Percentiles rank a stretch among this genome's conserved stretches.
Evolutionary conservation across 768 basidiomycete genomes (phyloP).

Genomic region (Boletus sp.): DNA sequence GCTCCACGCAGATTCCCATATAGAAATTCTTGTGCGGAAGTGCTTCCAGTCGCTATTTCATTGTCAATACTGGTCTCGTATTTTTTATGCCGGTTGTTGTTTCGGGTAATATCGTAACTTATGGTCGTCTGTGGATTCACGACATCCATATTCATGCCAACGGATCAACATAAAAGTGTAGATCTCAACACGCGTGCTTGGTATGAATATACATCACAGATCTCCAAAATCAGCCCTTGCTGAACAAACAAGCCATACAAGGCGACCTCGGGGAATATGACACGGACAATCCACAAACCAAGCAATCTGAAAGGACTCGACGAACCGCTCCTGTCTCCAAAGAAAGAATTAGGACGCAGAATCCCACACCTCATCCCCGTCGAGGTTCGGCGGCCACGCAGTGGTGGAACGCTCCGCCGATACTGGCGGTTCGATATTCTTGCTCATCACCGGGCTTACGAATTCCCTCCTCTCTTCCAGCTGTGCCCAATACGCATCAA

Average conservation of each 20-base stretch:
- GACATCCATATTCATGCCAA: slow-evolving; percentile 11
- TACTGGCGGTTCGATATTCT: slow-evolving; percentile 26
- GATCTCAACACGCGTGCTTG: slow-evolving; percentile 21
- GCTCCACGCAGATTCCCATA: slow-evolving; percentile 22
- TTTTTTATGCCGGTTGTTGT: slow-evolving; percentile 16
- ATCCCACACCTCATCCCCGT: slow-evolving; percentile 24
- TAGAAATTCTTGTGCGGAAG: slow-evolving; percentile 34
- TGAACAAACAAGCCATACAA: slow-evolving; percentile 17
- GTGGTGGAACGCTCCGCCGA: slow-evolving; percentile 48
- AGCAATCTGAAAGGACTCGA: slow-evolving; percentile 19
- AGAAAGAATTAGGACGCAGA: slow-evolving; percentile 9
- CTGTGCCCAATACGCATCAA: slow-evolving; percentile 38
- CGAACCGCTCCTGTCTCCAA: slow-evolving; percentile 11
- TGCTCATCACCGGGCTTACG: not conserved
- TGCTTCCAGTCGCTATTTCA: slow-evolving; percentile 17
- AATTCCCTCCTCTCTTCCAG: slow-evolving; percentile 17
- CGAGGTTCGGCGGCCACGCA: slow-evolving; percentile 23
- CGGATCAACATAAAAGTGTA: slow-evolving; percentile 30
- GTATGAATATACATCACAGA: slow-evolving; percentile 5
- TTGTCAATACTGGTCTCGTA: slow-evolving; percentile 18
- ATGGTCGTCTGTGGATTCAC: slow-evolving; percentile 10
- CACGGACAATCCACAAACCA: slow-evolving; percentile 13
- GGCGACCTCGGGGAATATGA: slow-evolving; percentile 19
- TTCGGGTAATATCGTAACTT: slow-evolving; percentile 22
- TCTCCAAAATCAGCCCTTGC: slow-evolving; percentile 22